A percentile compares a stretch with the other conserved stretches of the same genome.
phyloP scores from a whole-genome alignment of 441 rosid species.

The Arabidopsis hybrid region DNA sequence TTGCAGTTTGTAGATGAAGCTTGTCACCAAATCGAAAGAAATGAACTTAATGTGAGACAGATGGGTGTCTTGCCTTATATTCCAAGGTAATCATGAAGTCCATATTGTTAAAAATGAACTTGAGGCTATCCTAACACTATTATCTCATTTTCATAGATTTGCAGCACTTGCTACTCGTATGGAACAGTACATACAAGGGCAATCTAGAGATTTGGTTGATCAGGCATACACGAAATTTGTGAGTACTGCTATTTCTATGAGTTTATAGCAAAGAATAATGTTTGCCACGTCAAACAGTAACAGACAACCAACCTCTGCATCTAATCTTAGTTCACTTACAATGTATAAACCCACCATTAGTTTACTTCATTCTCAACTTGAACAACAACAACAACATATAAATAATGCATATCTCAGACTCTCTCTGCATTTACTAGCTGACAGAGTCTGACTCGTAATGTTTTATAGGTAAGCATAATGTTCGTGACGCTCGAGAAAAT shows the following conservation, averaged over 20 bases:
- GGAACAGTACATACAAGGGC: slow-evolving; percentile 99
- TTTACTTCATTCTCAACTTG: slow-evolving; percentile 21
- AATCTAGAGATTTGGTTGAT: slow-evolving; percentile 98
- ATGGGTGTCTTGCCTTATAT: slow-evolving; percentile 92
- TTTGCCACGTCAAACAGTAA: slow-evolving; percentile 3
- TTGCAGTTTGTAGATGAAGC: slow-evolving; percentile 99
- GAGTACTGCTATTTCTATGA: slow-evolving; percentile 48
- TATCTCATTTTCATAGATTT: slow-evolving; percentile 58
- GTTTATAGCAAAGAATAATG: background rate
- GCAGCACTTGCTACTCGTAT: slow-evolving; percentile 98
- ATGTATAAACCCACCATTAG: background rate
- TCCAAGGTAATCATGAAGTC: slow-evolving; percentile 65
- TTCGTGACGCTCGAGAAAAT: slow-evolving; percentile 94
- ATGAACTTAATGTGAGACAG: slow-evolving; percentile 89
- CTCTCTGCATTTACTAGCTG: slow-evolving; percentile 1
- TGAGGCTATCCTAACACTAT: slow-evolving; percentile 25
- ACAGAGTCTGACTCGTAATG: slow-evolving; percentile 38
- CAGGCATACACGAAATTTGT: slow-evolving; percentile 97
- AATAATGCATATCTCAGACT: background rate
- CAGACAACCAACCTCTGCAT: slow-evolving; percentile 4
- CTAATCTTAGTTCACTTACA: slow-evolving; percentile 20
- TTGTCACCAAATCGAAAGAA: slow-evolving; percentile 97
- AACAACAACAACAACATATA: slow-evolving; percentile 11
- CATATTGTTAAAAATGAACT: slow-evolving; percentile 13
- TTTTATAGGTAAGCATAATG: slow-evolving; percentile 92